Evolutionary conservation across 176 grass and related monocot species (phyloP), one percentile per base, ranked within the genome.

Genomic region (Oryza longistaminata): DNA sequence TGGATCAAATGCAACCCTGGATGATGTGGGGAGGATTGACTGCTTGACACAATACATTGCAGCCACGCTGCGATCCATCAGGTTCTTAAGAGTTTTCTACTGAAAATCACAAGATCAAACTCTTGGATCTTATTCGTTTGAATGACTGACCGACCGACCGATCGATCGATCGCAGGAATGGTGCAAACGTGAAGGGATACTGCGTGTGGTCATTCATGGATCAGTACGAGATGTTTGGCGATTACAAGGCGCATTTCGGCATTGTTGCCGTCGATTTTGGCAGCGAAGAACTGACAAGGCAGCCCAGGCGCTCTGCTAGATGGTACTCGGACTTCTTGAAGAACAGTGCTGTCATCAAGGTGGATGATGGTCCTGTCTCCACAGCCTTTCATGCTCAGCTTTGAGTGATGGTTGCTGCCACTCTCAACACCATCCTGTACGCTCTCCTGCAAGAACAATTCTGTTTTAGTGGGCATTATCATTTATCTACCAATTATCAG

Each of bases 121-220:
- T 71, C 21, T 19, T 43, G 40, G 11, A 34, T 29, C 17, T 55
- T 55, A 55, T 0, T 55, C 7, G 5, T 29, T 29, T 29, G 29
- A 29, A 29, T 29, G 29, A 29, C 2, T 19, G 50, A 55, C 19
- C 17, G 50, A 55, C 50, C 6, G 19, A n/a, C 9, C 55, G 55
- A n/a, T 22, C 55, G 53, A 50, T 55, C 37, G 44, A 17, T 74
- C 48, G 42, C 34, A 94, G 87, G 72, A 87, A 83, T 15, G 92
- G 89, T 16, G 52, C 64, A 10, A 86, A 91, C 45, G 77, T 91
- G 17, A 85, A 50, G 60, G 92, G 92, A 65, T 91, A 87, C 43
- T 91, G 74, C 15, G 73, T 83, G 12, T 90, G 92, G 89, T 89
- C 89, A 9, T 91, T 94, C 16, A 27, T 94, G 60, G 89, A 94